phyloP scores from a whole-genome alignment of 2,329 filamentous ascomycete genomes.

The Fusarium sp. region DNA sequence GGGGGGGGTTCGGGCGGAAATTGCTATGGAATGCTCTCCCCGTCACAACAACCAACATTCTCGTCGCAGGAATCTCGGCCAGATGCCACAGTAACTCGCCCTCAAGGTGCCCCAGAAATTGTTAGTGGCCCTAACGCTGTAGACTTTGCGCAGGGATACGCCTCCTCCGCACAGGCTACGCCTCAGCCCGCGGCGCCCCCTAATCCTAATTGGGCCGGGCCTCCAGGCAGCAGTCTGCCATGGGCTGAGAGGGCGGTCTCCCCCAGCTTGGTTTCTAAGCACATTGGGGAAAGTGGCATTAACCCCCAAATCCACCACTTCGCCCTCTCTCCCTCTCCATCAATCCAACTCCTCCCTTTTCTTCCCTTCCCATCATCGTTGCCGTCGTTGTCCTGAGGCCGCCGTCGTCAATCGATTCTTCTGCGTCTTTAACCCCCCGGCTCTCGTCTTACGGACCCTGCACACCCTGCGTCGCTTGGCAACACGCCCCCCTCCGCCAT shows the following conservation, averaged over 20 bases:
- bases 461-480: constrained; percentile 25
- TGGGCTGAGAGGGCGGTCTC: constrained; percentile 41
- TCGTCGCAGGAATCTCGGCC: not conserved
- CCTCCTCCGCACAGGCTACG: constrained; percentile 45
- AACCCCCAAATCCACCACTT: constrained; percentile 37
- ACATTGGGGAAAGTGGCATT: constrained; percentile 24
- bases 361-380: constrained; percentile 19
- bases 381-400: constrained; percentile 36
- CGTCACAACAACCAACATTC: not conserved
- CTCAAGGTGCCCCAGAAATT: constrained; percentile 3
- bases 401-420: constrained; percentile 26
- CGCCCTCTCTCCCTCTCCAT: constrained; percentile 15
- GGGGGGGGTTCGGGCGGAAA: not conserved
- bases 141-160: constrained; percentile 30
- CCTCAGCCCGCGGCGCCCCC: constrained; percentile 41
- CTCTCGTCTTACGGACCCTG: constrained; percentile 7
- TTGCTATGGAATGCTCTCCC: constrained; percentile 4
- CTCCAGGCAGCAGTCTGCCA: constrained; percentile 51
- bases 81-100: not conserved
- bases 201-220: constrained; percentile 33
- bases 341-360: constrained; percentile 27
- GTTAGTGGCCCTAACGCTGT: constrained; percentile 34
- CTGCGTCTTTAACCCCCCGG: not conserved
- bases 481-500: constrained; percentile 21
- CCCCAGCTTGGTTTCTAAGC: constrained; percentile 45